A percentile compares a stretch with the other conserved stretches of the same genome.
Evolutionary conservation across 2,329 filamentous ascomycete species (phyloP).

Genomic region (Spiromastix sp.): DNA sequence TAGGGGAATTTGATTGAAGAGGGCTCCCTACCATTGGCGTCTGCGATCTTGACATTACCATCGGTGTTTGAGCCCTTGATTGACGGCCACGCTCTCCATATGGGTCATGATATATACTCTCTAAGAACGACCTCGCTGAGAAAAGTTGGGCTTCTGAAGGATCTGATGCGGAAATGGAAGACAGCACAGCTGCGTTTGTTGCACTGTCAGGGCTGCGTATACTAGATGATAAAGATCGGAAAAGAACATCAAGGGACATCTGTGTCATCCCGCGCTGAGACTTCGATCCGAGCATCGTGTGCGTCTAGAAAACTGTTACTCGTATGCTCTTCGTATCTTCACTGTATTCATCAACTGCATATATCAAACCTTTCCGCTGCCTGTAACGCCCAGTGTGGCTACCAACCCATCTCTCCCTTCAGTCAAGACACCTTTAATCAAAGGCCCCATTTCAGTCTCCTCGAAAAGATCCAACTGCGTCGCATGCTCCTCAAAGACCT

Average conservation of each 20-base stretch:
- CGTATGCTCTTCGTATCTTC: too few relatives aligned
- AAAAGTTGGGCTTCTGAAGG: constrained; percentile 69
- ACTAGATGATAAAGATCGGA: constrained; percentile 64
- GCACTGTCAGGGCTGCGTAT: constrained; percentile 51
- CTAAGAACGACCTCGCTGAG: constrained; percentile 65
- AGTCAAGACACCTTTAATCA: constrained; percentile 73
- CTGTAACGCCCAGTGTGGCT: constrained; percentile 86
- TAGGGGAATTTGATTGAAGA: constrained; percentile 20
- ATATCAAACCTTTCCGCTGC: constrained; percentile 73
- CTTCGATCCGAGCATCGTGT: constrained; percentile 86
- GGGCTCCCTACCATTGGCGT: constrained; percentile 34
- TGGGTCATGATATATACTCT: constrained; percentile 62
- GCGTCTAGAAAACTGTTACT: constrained; percentile 54
- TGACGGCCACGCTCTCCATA: constrained; percentile 46
- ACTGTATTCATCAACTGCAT: neutral
- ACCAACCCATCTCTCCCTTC: constrained; percentile 82
- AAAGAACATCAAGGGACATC: constrained; percentile 80
- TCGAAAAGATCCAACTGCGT: constrained; percentile 80
- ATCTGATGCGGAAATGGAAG: constrained; percentile 67
- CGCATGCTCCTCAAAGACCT: constrained; percentile 80
- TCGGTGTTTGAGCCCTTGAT: constrained; percentile 59
- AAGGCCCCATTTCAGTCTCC: constrained; percentile 60
- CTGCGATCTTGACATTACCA: constrained; percentile 44
- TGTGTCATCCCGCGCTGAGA: constrained; percentile 83
- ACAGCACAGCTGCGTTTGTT: constrained; percentile 51